phyloP scores from a whole-genome alignment of 306 rosid genomes.

The Dryas alaskensis region DNA sequence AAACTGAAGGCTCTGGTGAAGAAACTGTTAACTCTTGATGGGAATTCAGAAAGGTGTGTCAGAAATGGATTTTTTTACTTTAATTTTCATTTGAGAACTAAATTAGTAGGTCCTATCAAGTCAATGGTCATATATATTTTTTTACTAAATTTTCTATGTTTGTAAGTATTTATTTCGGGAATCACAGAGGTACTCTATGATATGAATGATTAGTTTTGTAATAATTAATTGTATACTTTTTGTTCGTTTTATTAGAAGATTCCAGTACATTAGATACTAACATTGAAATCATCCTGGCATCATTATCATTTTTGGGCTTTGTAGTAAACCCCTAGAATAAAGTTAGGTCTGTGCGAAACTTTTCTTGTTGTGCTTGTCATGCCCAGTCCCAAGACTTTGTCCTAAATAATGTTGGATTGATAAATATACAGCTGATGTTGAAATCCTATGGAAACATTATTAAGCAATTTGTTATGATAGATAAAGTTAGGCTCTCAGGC shows the following conservation, averaged over 20 bases:
- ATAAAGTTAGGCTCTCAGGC: neutral
- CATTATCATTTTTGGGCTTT: neutral
- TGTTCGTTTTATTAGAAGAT: too few relatives aligned
- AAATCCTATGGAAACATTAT: neutral
- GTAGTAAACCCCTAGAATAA: neutral
- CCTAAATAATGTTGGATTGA: neutral
- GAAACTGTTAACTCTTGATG: slow-evolving; percentile 64
- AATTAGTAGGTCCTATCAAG: neutral
- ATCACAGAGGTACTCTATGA: neutral
- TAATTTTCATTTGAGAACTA: neutral
- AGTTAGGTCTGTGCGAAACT: neutral
- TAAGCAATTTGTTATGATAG: neutral
- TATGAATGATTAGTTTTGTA: neutral
- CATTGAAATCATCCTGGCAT: neutral
- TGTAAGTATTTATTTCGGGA: neutral
- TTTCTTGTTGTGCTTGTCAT: neutral
- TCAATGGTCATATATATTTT: neutral
- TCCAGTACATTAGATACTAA: neutral
- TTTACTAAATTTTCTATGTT: neutral
- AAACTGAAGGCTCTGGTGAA: slow-evolving; percentile 72
- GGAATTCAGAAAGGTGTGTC: slow-evolving; percentile 65
- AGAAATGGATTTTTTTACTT: neutral
- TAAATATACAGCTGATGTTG: neutral
- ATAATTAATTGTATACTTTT: neutral
- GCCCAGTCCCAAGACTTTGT: slow-evolving; percentile 1